Evolutionary conservation across 2,329 filamentous ascomycete species (phyloP), one percentile per base, ranked within the genome.

Genomic region (Verticillium nonalfalfae): DNA sequence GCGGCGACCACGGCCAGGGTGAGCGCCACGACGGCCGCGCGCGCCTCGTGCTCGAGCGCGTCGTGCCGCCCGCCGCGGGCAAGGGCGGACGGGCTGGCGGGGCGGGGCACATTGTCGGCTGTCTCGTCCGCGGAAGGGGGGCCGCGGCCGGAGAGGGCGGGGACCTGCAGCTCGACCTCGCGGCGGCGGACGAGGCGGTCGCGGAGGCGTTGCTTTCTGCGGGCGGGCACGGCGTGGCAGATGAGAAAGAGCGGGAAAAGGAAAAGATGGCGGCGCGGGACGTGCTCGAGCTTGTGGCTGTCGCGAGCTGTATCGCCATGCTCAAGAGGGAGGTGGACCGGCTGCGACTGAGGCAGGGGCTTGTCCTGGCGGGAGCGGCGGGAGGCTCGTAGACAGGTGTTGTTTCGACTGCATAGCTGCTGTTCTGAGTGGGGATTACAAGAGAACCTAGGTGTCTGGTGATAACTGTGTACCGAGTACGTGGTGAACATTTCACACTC

Each of bases 311-410:
- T 62, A 66, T 89, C 61, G 71, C 81, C 15, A 86, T 89, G 85
- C 70, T 89, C 66, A 88, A 89, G 79, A 85, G 82, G 72, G 87
- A 89, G 76, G 74, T 86, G 58, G 86, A 89, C 70, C 75, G 85
- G 52, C 75, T 83, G 65, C 76, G 83, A 62, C 69, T 76, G 62
- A 71, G 81, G 58, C 83, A 88, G 75, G 71, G 79, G 55, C 77
- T 78, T 61, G 72, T 78, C 3, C 76, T 85, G 59, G 74, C 67
- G 40, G 73, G 65, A 11, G 73, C 61, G 56, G 71, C 63, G 13
- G 66, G 68, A 13, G 35, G 9, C 13, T 36, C 35, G 35, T 36
- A 36, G 35, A 13, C 5, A 2, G 35, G 35, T 36, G 35, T 36
- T 13, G 7, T 5, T 9, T 10, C 13, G 35, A 9, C 2, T 3